These are phyloP conservation scores for Russula sp. DNA, from an alignment of 768 basidiomycete genomes.

Conservation along the genomic window DNA sequence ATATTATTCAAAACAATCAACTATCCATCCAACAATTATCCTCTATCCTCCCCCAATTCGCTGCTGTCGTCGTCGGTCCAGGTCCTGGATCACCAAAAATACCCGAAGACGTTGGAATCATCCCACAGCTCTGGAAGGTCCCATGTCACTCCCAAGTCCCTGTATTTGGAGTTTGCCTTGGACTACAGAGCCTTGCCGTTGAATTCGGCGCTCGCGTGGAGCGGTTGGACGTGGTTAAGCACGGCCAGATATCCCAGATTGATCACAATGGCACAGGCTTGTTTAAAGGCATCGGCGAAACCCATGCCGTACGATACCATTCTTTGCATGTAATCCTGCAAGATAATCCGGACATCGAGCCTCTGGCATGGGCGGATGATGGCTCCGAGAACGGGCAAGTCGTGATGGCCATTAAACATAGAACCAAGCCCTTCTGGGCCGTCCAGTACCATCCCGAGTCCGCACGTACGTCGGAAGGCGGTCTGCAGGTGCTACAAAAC, in stretches of 20 bases:
- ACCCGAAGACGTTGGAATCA: conserved; percentile 60
- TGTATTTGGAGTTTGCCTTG: conserved; percentile 81
- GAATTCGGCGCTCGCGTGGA: conserved; percentile 61
- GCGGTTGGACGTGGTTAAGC: conserved; percentile 66
- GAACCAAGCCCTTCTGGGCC: conserved; percentile 70
- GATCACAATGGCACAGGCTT: conserved; percentile 57
- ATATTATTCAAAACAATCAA: conserved; percentile 73
- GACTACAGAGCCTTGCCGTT: conserved; percentile 70
- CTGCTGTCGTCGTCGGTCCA: conserved; percentile 71
- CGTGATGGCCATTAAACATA: conserved; percentile 72
- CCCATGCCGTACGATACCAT: conserved; percentile 74
- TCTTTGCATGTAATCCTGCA: conserved; percentile 63
- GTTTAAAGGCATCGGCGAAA: conserved; percentile 54
- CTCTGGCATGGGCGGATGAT: conserved; percentile 72
- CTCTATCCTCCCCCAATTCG: conserved; percentile 56
- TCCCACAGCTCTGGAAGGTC: conserved; percentile 69
- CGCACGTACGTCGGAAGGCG: conserved; percentile 65
- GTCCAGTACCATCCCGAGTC: conserved; percentile 92
- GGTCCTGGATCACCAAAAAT: conserved; percentile 76
- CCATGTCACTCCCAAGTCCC: conserved; percentile 53
- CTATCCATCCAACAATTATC: conserved; percentile 50
- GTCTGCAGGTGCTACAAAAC: conserved; percentile 63
- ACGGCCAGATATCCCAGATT: conserved; percentile 69
- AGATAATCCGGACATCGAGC: conserved; percentile 50
- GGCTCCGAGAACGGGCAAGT: conserved; percentile 62